A percentile compares a stretch with the other conserved stretches of the same genome.
Conservation (phyloP, 176 grass and related monocot genomes). For the Eremochloa ophiuroides region DNA sequence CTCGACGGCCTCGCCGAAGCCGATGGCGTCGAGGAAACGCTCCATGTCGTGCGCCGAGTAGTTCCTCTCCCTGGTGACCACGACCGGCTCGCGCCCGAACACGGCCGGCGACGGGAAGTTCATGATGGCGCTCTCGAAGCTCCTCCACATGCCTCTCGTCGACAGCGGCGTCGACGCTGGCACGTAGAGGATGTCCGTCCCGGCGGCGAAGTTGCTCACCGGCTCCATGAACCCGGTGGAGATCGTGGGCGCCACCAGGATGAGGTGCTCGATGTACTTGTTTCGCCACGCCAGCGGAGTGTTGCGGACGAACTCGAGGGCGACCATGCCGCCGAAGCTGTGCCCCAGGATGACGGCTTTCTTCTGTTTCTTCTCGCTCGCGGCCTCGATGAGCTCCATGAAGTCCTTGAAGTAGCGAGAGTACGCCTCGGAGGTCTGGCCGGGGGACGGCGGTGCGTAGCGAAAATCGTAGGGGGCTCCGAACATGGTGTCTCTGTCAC, state of each 20-base stretch:
- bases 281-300: background rate
- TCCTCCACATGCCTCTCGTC: background rate
- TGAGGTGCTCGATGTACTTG: background rate
- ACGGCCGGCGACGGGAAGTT: background rate
- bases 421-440: background rate
- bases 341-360: no score
- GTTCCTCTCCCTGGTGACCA: no score
- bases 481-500: background rate
- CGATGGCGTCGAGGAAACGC: no score
- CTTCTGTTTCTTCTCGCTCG: background rate
- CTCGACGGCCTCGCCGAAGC: no score
- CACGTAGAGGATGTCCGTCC: background rate
- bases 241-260: background rate
- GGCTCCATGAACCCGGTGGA: background rate
- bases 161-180: background rate
- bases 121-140: background rate
- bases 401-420: background rate
- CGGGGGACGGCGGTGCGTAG: background rate
- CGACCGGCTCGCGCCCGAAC: background rate
- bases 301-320: background rate
- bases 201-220: background rate
- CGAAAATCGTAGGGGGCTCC: background rate
- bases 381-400: background rate
- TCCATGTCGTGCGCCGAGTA: no score
- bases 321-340: no score